Evolutionary conservation across 2,329 filamentous ascomycete species (phyloP).

Genomic region (Diaporthe humulicola): DNA sequence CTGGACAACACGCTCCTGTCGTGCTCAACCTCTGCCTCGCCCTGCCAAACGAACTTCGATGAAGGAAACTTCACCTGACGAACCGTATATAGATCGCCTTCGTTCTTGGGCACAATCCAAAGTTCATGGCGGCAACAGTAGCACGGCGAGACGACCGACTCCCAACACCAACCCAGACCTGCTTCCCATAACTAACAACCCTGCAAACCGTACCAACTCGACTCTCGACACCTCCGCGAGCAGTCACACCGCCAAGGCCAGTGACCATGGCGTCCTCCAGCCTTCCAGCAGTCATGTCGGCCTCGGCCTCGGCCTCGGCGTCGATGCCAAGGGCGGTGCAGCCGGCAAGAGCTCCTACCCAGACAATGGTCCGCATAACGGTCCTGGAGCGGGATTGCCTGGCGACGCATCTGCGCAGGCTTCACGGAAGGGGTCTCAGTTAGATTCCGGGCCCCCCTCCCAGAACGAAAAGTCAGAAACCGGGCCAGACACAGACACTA

Average conservation of each 20-base stretch:
- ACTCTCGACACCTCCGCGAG: slow-evolving; percentile 40
- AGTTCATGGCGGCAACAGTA: slow-evolving; percentile 65
- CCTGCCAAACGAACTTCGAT: slow-evolving; percentile 63
- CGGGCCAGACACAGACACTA: slow-evolving; percentile 39
- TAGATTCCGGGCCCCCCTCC: slow-evolving; percentile 53
- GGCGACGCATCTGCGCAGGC: slow-evolving; percentile 61
- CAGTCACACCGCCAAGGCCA: slow-evolving; percentile 36
- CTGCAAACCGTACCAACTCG: slow-evolving; percentile 43
- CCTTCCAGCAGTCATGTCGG: slow-evolving; percentile 29
- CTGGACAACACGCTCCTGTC: slow-evolving; percentile 17
- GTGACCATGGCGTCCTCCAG: slow-evolving; percentile 9
- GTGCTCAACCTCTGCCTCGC: slow-evolving; percentile 35
- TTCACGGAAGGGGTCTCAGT: slow-evolving; percentile 70
- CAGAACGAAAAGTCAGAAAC: slow-evolving; percentile 33
- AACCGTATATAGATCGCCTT: slow-evolving; percentile 68
- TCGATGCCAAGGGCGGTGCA: slow-evolving; percentile 18
- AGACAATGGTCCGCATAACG: slow-evolving; percentile 41
- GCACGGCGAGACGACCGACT: slow-evolving; percentile 54
- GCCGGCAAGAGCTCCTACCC: slow-evolving; percentile 44
- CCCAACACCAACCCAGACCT: slow-evolving; percentile 51
- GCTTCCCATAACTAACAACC: slow-evolving; percentile 54
- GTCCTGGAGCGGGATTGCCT: slow-evolving; percentile 48
- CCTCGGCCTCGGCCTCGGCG: slow-evolving; percentile 36
- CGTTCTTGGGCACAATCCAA: slow-evolving; percentile 67
- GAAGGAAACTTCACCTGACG: slow-evolving; percentile 70